Evolutionary conservation across 208 protist species (phyloP).

Genomic region (Naegleria fowleri): DNA sequence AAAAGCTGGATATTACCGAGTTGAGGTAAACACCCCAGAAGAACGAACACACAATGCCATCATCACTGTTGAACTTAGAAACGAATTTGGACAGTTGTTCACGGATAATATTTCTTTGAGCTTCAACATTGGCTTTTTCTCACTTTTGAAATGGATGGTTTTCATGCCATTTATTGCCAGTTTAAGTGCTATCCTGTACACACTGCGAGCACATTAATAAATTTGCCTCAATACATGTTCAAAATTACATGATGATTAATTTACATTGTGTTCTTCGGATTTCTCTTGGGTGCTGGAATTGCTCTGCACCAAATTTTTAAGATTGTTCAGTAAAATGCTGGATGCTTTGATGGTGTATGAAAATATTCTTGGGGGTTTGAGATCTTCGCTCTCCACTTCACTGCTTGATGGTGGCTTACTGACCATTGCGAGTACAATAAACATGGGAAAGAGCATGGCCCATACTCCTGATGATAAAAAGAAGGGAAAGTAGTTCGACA

Average conservation of each 20-base stretch:
- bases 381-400: neutral
- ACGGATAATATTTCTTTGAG: neutral
- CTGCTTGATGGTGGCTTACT: neutral
- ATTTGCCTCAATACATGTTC: neutral
- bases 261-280: neutral
- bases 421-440: neutral
- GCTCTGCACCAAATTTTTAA: neutral
- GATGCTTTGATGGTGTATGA: neutral
- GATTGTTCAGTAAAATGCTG: neutral
- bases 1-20: neutral
- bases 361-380: neutral
- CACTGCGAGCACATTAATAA: neutral
- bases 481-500: neutral
- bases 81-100: neutral
- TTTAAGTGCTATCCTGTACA: neutral
- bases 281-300: neutral
- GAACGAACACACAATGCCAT: neutral
- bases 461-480: neutral
- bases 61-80: neutral
- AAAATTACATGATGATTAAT: neutral
- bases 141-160: constrained; percentile 1
- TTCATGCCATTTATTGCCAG: neutral
- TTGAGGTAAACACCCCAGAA: neutral
- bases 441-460: constrained; percentile 1
- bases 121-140: constrained; percentile 17